Percentiles rank a stretch among this genome's conserved stretches.
Conservation (phyloP, 805 yeast genomes). For the Ogataea naganishii region DNA sequence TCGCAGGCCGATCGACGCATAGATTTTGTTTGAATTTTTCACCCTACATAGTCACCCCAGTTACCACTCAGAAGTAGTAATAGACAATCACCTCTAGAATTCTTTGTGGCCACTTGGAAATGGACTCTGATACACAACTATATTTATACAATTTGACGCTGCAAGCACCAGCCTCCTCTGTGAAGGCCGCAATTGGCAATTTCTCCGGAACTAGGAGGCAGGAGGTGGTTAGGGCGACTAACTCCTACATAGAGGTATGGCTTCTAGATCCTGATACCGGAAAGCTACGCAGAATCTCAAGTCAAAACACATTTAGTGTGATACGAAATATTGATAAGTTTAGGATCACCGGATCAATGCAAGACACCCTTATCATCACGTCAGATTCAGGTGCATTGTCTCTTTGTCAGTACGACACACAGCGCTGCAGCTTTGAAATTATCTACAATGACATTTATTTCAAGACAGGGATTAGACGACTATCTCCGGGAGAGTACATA, state of each 20-base stretch:
- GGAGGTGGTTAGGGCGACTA: constrained; percentile 52
- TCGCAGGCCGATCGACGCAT: too few relatives aligned
- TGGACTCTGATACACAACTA: constrained; percentile 25
- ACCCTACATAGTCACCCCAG: too few relatives aligned
- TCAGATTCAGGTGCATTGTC: constrained; percentile 76
- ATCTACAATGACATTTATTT: constrained; percentile 57
- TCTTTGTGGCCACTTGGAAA: too few relatives aligned
- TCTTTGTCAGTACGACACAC: constrained; percentile 26
- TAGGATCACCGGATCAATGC: constrained; percentile 40
- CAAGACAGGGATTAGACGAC: constrained; percentile 67
- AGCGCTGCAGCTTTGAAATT: constrained; percentile 24
- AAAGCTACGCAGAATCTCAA: constrained; percentile 31
- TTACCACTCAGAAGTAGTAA: too few relatives aligned
- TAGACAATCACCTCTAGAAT: too few relatives aligned
- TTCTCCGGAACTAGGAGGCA: constrained; percentile 54
- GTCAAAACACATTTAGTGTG: constrained; percentile 47
- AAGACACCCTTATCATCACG: constrained; percentile 56
- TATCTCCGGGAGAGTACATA: constrained; percentile 67
- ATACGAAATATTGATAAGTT: constrained; percentile 46
- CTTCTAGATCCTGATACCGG: constrained; percentile 49
- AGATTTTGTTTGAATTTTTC: too few relatives aligned
- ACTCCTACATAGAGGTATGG: constrained; percentile 46
- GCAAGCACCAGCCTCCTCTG: constrained; percentile 46
- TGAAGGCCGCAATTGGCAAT: constrained; percentile 55
- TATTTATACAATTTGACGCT: constrained; percentile 65